Evolutionary conservation across 2,329 filamentous ascomycete genomes (phyloP).

Genomic region (Incumbomyces lentus): DNA sequence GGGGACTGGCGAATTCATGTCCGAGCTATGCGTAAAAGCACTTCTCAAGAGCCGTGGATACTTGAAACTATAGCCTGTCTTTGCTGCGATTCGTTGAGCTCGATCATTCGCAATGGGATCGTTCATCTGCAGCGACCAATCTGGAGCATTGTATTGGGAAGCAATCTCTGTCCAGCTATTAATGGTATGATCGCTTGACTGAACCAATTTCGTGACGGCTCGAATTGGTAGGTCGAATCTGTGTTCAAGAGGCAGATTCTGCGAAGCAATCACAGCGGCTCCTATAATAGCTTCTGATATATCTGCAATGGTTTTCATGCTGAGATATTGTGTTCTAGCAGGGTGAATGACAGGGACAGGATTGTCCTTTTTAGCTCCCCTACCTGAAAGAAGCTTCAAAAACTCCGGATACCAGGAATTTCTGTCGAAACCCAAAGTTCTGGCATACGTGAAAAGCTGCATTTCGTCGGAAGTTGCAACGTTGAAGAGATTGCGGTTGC

Average conservation of each 20-base stretch:
- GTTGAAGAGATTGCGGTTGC: conserved; percentile 81
- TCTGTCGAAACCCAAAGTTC: conserved; percentile 55
- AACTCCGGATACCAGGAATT: conserved; percentile 83
- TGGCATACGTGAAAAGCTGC: conserved; percentile 61
- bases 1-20: conserved; percentile 66
- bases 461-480: conserved; percentile 57
- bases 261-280: conserved; percentile 56
- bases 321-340: conserved; percentile 53
- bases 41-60: conserved; percentile 68
- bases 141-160: conserved; percentile 14
- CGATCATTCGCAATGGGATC: conserved; percentile 61
- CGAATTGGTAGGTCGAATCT: conserved; percentile 52
- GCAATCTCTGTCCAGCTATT: conserved; percentile 63
- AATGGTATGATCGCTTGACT: conserved; percentile 59
- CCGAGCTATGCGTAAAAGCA: conserved; percentile 81
- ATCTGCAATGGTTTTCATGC: conserved; percentile 85
- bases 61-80: conserved; percentile 57
- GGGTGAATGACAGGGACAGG: conserved; percentile 21
- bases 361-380: conserved; percentile 35
- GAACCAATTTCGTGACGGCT: conserved; percentile 51
- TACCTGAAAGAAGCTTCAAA: conserved; percentile 63
- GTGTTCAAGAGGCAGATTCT: conserved; percentile 26
- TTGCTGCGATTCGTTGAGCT: conserved; percentile 51
- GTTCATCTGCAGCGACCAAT: conserved; percentile 13
- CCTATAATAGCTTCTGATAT: conserved; percentile 92